Evolutionary conservation across 2,329 filamentous ascomycete species (phyloP).

Genomic region (Fusarium nurragi): DNA sequence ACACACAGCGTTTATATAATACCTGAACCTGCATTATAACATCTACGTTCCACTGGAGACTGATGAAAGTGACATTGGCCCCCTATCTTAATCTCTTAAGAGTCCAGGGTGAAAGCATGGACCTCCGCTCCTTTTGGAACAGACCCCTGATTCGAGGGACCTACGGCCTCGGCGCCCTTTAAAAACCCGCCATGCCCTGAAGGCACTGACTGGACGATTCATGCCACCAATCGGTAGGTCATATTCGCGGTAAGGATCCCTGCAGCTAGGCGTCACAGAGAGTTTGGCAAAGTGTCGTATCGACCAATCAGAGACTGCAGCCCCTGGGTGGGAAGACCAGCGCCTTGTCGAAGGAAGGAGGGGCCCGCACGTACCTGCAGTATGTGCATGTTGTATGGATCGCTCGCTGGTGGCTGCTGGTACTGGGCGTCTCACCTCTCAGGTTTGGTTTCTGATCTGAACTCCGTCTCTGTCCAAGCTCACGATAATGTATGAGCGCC

Average conservation of each 20-base stretch:
- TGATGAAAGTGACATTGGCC: conserved; percentile 23
- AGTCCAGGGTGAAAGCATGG: conserved; percentile 20
- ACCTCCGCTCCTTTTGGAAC: conserved; percentile 20
- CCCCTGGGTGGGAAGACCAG: conserved; percentile 34
- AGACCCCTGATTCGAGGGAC: conserved; percentile 21
- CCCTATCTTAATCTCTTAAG: conserved; percentile 34
- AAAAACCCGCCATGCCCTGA: conserved; percentile 9
- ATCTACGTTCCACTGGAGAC: neutral
- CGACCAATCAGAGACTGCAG: conserved; percentile 27
- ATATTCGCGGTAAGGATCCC: conserved; percentile 23
- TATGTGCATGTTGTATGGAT: conserved; percentile 22
- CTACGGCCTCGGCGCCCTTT: conserved; percentile 14
- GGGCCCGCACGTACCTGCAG: conserved; percentile 31
- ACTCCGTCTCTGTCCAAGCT: conserved; percentile 31
- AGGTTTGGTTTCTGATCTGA: conserved; percentile 20
- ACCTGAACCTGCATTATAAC: conserved; percentile 14
- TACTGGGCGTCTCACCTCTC: conserved; percentile 22
- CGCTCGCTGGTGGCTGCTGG: conserved; percentile 8
- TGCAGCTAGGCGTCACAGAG: conserved; percentile 36
- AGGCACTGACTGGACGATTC: conserved; percentile 15
- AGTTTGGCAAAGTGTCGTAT: conserved; percentile 29
- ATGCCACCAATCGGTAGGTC: conserved; percentile 41
- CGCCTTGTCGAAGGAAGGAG: conserved; percentile 13
- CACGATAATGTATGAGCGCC: conserved; percentile 15
- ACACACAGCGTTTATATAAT: neutral